Evolutionary conservation across 2,329 filamentous ascomycete species (phyloP), one percentile per base, ranked within the genome.

Genomic region (Zelopaecilomyces penicillatus): DNA sequence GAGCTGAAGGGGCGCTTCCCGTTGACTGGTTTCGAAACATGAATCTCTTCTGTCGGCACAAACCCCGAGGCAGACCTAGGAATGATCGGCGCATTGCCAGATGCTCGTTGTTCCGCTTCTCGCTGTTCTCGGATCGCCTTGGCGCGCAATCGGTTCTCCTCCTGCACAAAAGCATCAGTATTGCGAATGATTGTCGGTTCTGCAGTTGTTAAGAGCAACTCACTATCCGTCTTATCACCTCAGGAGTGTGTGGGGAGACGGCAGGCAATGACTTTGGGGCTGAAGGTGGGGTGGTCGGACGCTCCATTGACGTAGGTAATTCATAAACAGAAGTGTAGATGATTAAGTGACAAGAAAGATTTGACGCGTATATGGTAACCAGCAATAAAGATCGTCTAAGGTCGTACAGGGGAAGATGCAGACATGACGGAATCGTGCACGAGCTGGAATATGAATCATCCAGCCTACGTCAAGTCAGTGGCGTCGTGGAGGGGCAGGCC

Each of bases 111-210:
- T 47, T 83, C 79, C 31, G 83, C 80, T 57, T 89, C 81, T 47
- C 77, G 76, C 57, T 84, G 82, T 53, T 87, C 80, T 46, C 86
- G 84, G 12, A 90, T 72, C 3, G 89, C 90, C 74, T 96, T 97
- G 44, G 93, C 87, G 66, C 82, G 86, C 30, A 96, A 76, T 19
- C 91, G 80, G 55, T 83, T 90, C 63, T 91, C 82, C 78, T 96
- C 91, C 86, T 93, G 47, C 4, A 28, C 2, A 1, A 41, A 48
- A 56, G 54, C 30, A 11, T 27, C 10, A 30, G 5, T 40, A 43
- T 50, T 30, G 38, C 30, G 40, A 2, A 8, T 12, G 4, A 2
- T 29, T 45, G 9, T 51, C 30, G 2, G n/a, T 28, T 10, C 3
- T 6, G 31, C n/a, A n/a, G n/a, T 33, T 4, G 41, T 8, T 5